These are phyloP conservation scores for Penicillium goetzii DNA, from an alignment of 495 filamentous ascomycete species.

Conservation along the genomic window DNA sequence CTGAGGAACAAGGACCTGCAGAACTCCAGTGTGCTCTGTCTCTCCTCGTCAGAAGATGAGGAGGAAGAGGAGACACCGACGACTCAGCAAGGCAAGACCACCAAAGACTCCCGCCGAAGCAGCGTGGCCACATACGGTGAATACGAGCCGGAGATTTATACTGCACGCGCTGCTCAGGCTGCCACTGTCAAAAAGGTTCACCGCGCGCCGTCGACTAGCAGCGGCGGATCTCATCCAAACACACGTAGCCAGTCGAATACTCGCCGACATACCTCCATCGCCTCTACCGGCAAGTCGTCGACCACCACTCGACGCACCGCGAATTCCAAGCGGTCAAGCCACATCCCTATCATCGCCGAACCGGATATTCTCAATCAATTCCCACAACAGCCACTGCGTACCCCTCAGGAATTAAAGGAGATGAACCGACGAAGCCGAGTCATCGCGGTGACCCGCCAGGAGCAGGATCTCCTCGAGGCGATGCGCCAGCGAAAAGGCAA, in stretches of 20 bases:
- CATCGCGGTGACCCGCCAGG: conserved; percentile 85
- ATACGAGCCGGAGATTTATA: conserved; percentile 48
- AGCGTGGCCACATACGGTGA: conserved; percentile 46
- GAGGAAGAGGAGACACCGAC: conserved; percentile 39
- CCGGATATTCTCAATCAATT: conserved; percentile 36
- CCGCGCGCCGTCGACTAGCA: conserved; percentile 36
- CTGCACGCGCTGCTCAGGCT: conserved; percentile 44
- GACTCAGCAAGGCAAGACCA: conserved; percentile 13
- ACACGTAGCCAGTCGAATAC: conserved; percentile 19
- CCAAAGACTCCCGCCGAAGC: conserved; percentile 32
- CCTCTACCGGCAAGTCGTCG: conserved; percentile 36
- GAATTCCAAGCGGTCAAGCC: conserved; percentile 41
- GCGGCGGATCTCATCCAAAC: conserved; percentile 33
- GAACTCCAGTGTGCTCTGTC: conserved; percentile 56
- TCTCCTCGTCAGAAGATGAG: conserved; percentile 62
- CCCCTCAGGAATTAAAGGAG: conserved; percentile 34
- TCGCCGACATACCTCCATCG: conserved; percentile 30
- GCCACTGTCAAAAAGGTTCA: conserved; percentile 38
- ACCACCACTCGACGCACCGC: conserved; percentile 23
- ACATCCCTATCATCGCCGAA: conserved; percentile 40
- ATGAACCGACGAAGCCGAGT: conserved; percentile 61
- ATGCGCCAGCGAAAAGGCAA: conserved; percentile 77
- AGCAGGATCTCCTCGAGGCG: conserved; percentile 79
- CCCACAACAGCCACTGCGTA: conserved; percentile 25
- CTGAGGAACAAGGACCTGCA: conserved; percentile 52